Percentiles rank a stretch among this genome's conserved stretches.
These are phyloP conservation scores for Vinca major DNA, from an alignment of 305 asterid species.

Conservation along the genomic window DNA sequence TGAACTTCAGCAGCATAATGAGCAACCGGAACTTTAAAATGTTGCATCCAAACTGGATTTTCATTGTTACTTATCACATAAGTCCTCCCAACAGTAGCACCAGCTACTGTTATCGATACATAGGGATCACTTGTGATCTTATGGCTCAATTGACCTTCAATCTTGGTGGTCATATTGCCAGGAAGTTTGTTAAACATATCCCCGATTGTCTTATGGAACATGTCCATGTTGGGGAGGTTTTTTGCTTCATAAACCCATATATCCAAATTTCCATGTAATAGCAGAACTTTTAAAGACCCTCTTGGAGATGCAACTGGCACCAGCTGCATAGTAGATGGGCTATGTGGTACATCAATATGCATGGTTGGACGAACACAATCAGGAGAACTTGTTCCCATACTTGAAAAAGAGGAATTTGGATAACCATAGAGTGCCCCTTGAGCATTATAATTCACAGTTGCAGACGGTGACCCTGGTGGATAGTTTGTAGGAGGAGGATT, in stretches of 20 bases:
- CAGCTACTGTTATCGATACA: constrained; percentile 55
- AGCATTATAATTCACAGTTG: constrained; percentile 27
- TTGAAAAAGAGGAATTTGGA: constrained; percentile 50
- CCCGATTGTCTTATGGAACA: constrained; percentile 93
- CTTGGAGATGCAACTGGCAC: constrained; percentile 47
- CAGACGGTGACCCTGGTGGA: constrained; percentile 53
- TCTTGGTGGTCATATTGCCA: constrained; percentile 54
- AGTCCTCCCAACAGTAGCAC: constrained; percentile 79
- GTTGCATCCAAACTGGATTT: constrained; percentile 92
- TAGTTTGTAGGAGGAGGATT: constrained; percentile 30
- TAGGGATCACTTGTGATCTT: constrained; percentile 97
- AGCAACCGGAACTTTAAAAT: constrained; percentile 78
- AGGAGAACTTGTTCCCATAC: constrained; percentile 36
- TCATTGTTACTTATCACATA: constrained; percentile 71
- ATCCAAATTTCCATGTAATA: constrained; percentile 89
- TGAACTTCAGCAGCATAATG: constrained; percentile 76
- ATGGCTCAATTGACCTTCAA: constrained; percentile 62
- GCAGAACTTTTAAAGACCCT: constrained; percentile 56
- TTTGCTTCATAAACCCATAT: constrained; percentile 80
- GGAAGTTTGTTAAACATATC: constrained; percentile 76
- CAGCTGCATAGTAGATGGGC: constrained; percentile 40
- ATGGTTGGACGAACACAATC: constrained; percentile 19
- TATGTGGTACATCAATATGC: constrained; percentile 20
- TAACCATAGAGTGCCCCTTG: constrained; percentile 34
- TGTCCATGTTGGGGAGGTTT: constrained; percentile 98